Conservation (phyloP, 148 eudicot species). For the Limonium bicolor region DNA sequence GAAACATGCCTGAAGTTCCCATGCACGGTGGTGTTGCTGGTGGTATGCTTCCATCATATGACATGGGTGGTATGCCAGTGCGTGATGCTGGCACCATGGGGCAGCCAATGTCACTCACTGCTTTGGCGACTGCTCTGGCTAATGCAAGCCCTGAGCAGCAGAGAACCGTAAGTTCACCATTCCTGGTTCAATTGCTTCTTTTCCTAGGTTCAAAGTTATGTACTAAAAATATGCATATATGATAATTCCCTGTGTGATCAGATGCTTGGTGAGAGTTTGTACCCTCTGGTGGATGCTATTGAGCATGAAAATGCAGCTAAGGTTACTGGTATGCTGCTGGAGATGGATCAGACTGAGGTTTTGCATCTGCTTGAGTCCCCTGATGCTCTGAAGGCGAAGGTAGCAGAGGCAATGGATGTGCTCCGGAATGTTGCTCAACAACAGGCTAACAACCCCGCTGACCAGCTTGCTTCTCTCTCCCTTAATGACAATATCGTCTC, state of each 20-base stretch:
- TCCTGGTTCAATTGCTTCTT: too few species aligned
- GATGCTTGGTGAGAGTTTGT: conserved; percentile 7
- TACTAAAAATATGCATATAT: too few species aligned
- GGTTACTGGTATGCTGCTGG: conserved; percentile 8
- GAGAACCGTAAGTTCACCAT: conserved; percentile 1
- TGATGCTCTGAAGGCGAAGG: conserved; percentile 5
- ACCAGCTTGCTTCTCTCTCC: conserved; percentile 5
- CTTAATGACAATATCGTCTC: conserved; percentile 6
- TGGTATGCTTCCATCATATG: conserved; percentile 6
- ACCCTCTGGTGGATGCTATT: conserved; percentile 8
- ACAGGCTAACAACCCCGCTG: background rate
- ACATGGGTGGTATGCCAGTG: conserved; percentile 10
- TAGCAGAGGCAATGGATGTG: conserved; percentile 8
- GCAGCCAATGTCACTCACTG: conserved; percentile 3
- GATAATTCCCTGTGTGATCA: background rate
- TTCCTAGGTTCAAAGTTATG: too few species aligned
- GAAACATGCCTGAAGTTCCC: conserved; percentile 25
- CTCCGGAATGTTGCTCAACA: conserved; percentile 6
- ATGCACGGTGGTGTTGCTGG: conserved; percentile 24
- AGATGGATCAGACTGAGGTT: conserved; percentile 9
- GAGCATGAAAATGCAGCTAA: conserved; percentile 6
- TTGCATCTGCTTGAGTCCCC: conserved; percentile 9
- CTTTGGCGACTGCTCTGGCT: conserved; percentile 11
- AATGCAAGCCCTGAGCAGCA: conserved; percentile 4
- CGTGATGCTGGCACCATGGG: conserved; percentile 3